A percentile compares a stretch with the other conserved stretches of the same genome.
Evolutionary conservation across 2,329 filamentous ascomycete species (phyloP).

Genomic region (Dryadomyces quercus-mongolicae): DNA sequence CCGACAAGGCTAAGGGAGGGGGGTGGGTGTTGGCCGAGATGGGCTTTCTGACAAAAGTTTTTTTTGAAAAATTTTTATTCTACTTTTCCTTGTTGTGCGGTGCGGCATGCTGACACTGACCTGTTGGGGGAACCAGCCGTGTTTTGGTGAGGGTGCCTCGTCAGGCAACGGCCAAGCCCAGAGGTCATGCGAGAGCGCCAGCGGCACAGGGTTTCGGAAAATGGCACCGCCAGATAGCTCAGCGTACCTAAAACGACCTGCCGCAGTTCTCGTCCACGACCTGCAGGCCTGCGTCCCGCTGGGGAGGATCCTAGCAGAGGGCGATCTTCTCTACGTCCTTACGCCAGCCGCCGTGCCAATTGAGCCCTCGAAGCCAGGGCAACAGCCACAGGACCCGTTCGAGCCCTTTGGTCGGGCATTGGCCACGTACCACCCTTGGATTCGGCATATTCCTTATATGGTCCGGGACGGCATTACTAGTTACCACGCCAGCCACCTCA

Average conservation of each 20-base stretch:
- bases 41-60: neutral
- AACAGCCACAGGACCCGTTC: slow-evolving; percentile 49
- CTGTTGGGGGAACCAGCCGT: neutral
- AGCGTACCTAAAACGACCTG: slow-evolving; percentile 9
- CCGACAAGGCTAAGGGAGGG: neutral
- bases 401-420: slow-evolving; percentile 56
- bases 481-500: slow-evolving; percentile 51
- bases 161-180: neutral
- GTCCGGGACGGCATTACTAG: slow-evolving; percentile 50
- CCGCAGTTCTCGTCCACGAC: slow-evolving; percentile 25
- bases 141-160: neutral
- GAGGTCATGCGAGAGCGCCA: slow-evolving; percentile 8
- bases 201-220: neutral
- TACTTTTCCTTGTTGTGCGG: neutral
- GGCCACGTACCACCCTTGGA: slow-evolving; percentile 42
- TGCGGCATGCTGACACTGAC: neutral
- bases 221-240: slow-evolving; percentile 12
- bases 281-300: slow-evolving; percentile 34
- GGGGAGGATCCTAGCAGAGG: slow-evolving; percentile 29
- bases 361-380: slow-evolving; percentile 26
- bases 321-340: slow-evolving; percentile 47
- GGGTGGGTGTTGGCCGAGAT: neutral
- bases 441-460: slow-evolving; percentile 63
- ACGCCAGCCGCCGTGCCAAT: slow-evolving; percentile 42
- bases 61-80: neutral